phyloP scores from a whole-genome alignment of 495 filamentous ascomycete species.

The Trichoderma reesei region DNA sequence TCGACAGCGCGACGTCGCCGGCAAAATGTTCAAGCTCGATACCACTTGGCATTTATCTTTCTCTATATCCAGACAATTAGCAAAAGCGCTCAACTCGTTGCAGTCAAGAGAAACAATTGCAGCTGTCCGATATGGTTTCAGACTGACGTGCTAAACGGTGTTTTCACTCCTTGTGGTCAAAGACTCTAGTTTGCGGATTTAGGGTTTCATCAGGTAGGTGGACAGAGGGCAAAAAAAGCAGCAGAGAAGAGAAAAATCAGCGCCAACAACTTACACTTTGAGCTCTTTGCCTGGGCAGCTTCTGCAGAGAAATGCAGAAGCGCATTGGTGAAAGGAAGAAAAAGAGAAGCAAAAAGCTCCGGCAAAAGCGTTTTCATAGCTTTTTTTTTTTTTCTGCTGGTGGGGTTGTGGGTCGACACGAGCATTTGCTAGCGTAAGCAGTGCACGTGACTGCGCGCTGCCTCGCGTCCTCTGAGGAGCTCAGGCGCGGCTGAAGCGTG shows the following conservation, averaged over 20 bases:
- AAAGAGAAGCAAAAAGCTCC: constrained; percentile 1
- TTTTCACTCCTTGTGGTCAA: constrained; percentile 98
- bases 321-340: background rate
- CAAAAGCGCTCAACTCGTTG: constrained; percentile 7
- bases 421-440: background rate
- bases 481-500: constrained; percentile 8
- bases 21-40: background rate
- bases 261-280: constrained; percentile 1
- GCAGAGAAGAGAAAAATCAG: background rate
- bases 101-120: constrained; percentile 15
- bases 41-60: background rate
- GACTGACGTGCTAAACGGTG: constrained; percentile 97
- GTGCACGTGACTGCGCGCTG: constrained; percentile 10
- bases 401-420: background rate
- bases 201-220: constrained; percentile 47
- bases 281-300: background rate
- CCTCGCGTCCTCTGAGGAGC: background rate
- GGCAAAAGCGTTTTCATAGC: constrained; percentile 6
- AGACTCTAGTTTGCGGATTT: constrained; percentile 99
- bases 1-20: constrained; percentile 9
- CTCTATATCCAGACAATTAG: constrained; percentile 6
- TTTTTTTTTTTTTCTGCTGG: background rate
- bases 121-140: constrained; percentile 45
- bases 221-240: background rate
- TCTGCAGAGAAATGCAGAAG: constrained; percentile 3